Evolutionary conservation across 1,139 yeast genomes (phyloP).

Genomic region (Magnusiomyces paraingens): DNA sequence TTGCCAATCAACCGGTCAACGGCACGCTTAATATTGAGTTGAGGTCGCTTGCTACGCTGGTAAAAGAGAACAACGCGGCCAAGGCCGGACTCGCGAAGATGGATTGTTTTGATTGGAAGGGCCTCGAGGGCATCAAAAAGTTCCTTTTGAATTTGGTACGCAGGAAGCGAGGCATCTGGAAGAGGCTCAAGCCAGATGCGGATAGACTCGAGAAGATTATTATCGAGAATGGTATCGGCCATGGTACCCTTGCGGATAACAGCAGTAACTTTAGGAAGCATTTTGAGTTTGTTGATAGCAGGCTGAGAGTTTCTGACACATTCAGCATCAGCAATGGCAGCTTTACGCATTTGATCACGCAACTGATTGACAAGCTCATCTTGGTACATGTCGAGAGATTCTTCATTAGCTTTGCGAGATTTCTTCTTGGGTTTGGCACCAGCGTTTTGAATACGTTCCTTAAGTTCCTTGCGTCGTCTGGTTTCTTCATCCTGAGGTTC

Average conservation of each 20-base stretch:
- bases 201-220: slow-evolving; percentile 86
- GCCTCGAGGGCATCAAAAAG: slow-evolving; percentile 66
- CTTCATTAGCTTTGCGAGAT: slow-evolving; percentile 65
- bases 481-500: slow-evolving; percentile 37
- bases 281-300: slow-evolving; percentile 79
- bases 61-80: slow-evolving; percentile 94
- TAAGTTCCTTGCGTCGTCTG: slow-evolving; percentile 68
- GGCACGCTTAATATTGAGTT: slow-evolving; percentile 71
- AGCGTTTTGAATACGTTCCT: slow-evolving; percentile 73
- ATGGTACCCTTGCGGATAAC: slow-evolving; percentile 75
- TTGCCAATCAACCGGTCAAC: slow-evolving; percentile 91
- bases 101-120: slow-evolving; percentile 92
- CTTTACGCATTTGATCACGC: slow-evolving; percentile 86
- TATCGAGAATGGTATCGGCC: slow-evolving; percentile 87
- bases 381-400: slow-evolving; percentile 88
- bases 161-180: slow-evolving; percentile 96
- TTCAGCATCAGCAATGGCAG: slow-evolving; percentile 87
- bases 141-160: slow-evolving; percentile 90
- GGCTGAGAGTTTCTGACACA: slow-evolving; percentile 59
- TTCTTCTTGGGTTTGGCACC: slow-evolving; percentile 46
- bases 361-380: slow-evolving; percentile 81
- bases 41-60: slow-evolving; percentile 86
- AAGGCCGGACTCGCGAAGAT: slow-evolving; percentile 86
- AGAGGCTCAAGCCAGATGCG: slow-evolving; percentile 97
- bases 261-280: slow-evolving; percentile 71